A percentile compares a stretch with the other conserved stretches of the same genome.
Conservation (phyloP, 176 grass and related monocot genomes). For the Carex littledalei region DNA sequence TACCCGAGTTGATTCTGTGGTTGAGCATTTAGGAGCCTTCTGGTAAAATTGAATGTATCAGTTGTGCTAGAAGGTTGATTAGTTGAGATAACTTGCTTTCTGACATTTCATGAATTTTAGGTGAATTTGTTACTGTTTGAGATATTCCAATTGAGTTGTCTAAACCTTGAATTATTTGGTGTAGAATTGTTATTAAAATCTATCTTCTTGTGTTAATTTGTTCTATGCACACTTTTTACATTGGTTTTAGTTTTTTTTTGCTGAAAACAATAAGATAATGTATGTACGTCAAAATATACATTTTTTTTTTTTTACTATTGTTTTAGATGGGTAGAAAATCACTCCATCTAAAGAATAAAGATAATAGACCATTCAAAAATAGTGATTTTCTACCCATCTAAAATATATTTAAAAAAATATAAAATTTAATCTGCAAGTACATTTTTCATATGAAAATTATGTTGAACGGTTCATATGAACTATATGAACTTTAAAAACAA, state of each 20-base stretch:
- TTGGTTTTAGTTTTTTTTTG: not conserved
- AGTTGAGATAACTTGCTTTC: not conserved
- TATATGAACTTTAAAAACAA: too few relatives aligned
- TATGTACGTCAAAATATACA: too few relatives aligned
- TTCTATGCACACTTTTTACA: not conserved
- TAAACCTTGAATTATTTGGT: not conserved
- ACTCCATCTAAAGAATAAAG: too few relatives aligned
- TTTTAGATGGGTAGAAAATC: too few relatives aligned
- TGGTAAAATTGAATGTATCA: constrained; percentile 11
- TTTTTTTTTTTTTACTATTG: too few relatives aligned
- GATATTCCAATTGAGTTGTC: not conserved
- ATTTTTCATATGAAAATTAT: too few relatives aligned
- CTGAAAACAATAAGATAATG: too few relatives aligned
- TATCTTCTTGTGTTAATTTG: not conserved
- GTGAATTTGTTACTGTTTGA: constrained; percentile 2
- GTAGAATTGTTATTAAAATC: not conserved
- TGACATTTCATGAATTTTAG: not conserved
- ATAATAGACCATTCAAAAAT: too few relatives aligned
- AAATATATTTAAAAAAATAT: too few relatives aligned
- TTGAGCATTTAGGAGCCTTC: constrained; percentile 18
- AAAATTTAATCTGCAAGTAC: too few relatives aligned
- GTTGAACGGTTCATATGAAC: too few relatives aligned
- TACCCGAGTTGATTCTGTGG: constrained; percentile 14
- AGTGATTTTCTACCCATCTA: too few relatives aligned
- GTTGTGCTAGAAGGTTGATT: not conserved